These are phyloP conservation scores for Platismatia glauca DNA, from an alignment of 495 filamentous ascomycete genomes.

Conservation along the genomic window DNA sequence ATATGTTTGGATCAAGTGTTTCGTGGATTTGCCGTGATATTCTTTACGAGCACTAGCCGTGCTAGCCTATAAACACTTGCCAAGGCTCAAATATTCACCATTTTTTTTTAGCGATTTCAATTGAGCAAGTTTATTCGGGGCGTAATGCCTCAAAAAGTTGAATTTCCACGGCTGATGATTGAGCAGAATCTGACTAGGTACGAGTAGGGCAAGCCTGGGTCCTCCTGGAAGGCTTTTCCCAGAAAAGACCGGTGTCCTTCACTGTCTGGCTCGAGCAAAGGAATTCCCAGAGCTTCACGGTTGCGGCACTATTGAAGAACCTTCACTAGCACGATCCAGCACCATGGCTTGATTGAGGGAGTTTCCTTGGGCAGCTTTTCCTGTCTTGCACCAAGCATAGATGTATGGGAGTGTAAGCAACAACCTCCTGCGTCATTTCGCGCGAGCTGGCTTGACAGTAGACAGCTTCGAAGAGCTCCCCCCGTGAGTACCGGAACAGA, in stretches of 20 bases:
- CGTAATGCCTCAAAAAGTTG: not conserved
- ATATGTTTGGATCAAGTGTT: not conserved
- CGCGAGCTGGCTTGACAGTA: not conserved
- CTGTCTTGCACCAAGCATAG: not conserved
- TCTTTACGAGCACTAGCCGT: slow-evolving; percentile 10
- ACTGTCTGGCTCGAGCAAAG: not conserved
- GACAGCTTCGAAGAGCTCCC: not conserved
- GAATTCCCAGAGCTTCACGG: not conserved
- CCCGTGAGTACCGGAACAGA: not conserved
- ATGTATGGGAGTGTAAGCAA: not conserved
- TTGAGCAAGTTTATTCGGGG: not conserved
- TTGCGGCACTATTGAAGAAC: not conserved
- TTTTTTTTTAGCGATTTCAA: not conserved
- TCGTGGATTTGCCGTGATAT: slow-evolving; percentile 7
- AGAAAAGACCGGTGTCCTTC: not conserved
- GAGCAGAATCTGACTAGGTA: not conserved
- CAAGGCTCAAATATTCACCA: slow-evolving; percentile 1
- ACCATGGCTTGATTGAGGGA: not conserved
- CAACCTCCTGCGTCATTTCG: not conserved
- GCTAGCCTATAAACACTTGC: slow-evolving; percentile 16
- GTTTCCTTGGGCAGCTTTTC: not conserved
- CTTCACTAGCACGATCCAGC: not conserved
- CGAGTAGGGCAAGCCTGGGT: not conserved
- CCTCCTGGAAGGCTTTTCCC: not conserved
- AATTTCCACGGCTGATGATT: not conserved